Percentiles rank a stretch among this genome's conserved stretches.
Conservation (phyloP, 2,329 filamentous ascomycete species). For the Colletotrichum sp. region DNA sequence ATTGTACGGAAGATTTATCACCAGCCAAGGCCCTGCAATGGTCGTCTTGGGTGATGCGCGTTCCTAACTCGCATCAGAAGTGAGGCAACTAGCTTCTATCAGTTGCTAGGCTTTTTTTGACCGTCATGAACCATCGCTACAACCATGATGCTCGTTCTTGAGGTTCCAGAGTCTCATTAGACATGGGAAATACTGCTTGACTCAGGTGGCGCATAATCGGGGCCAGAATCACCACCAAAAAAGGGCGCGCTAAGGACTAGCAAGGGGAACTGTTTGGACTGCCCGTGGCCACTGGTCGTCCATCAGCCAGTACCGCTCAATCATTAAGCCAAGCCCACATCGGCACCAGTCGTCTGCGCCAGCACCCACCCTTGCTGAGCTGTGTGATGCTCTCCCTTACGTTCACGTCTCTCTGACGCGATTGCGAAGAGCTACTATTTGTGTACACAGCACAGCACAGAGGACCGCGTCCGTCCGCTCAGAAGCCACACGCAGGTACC, state of each 20-base stretch:
- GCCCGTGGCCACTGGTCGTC: neutral
- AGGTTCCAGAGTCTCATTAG: neutral
- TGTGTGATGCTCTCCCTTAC: neutral
- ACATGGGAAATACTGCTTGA: slow-evolving; percentile 1
- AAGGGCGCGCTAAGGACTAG: neutral
- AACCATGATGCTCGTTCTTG: neutral
- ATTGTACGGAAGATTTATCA: neutral
- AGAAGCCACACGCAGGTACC: neutral
- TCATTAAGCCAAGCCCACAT: neutral
- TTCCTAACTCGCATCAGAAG: neutral
- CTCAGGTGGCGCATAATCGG: neutral
- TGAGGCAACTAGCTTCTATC: neutral
- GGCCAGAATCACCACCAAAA: neutral
- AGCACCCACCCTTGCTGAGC: neutral
- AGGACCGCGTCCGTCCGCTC: neutral
- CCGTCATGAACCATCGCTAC: neutral
- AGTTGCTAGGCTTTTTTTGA: neutral
- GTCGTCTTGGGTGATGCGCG: neutral
- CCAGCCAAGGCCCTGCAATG: neutral
- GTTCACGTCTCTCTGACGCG: neutral
- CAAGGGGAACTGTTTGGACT: neutral
- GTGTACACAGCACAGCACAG: neutral
- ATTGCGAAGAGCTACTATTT: neutral
- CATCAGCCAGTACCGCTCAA: neutral
- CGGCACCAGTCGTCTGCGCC: neutral